phyloP scores from a whole-genome alignment of 2,329 filamentous ascomycete genomes.

The Coccinonectria pachysandricola region DNA sequence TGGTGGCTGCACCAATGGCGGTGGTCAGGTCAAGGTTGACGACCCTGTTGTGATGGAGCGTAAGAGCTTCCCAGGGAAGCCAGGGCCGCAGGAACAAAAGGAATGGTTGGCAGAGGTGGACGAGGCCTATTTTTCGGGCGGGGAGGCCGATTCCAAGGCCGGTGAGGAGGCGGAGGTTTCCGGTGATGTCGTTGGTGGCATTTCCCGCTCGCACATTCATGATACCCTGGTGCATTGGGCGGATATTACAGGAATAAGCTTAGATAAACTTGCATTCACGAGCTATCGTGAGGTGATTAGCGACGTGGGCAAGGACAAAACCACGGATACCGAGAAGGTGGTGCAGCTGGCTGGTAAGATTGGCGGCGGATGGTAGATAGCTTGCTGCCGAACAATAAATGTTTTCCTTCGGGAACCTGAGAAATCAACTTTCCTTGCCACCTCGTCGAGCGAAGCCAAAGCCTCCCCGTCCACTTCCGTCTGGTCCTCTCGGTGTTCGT shows the following conservation, averaged over 20 bases:
- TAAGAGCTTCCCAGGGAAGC: constrained; percentile 39
- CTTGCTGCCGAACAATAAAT: too few species aligned
- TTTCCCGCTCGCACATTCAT: constrained; percentile 56
- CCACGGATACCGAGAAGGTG: constrained; percentile 66
- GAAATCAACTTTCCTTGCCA: constrained; percentile 27
- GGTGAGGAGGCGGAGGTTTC: constrained; percentile 18
- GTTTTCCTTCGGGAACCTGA: too few species aligned
- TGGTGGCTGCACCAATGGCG: constrained; percentile 96
- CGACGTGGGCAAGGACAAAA: constrained; percentile 73
- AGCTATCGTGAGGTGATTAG: constrained; percentile 89
- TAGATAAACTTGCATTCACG: constrained; percentile 69
- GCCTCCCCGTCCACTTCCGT: constrained; percentile 64
- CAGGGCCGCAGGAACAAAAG: constrained; percentile 71
- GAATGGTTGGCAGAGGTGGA: constrained; percentile 74
- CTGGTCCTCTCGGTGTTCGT: constrained; percentile 67
- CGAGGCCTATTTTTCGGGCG: constrained; percentile 79
- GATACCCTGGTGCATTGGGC: constrained; percentile 69
- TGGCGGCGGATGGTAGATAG: constrained; percentile 77
- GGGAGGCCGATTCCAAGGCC: constrained; percentile 37
- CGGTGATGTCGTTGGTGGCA: constrained; percentile 46
- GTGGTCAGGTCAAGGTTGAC: constrained; percentile 85
- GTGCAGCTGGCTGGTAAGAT: constrained; percentile 83
- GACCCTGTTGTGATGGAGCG: constrained; percentile 55
- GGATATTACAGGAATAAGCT: constrained; percentile 54
- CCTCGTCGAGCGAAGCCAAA: constrained; percentile 66